These are phyloP conservation scores for Coemansia umbellata DNA, from an alignment of 192 early-diverging fungal species.

Conservation along the genomic window DNA sequence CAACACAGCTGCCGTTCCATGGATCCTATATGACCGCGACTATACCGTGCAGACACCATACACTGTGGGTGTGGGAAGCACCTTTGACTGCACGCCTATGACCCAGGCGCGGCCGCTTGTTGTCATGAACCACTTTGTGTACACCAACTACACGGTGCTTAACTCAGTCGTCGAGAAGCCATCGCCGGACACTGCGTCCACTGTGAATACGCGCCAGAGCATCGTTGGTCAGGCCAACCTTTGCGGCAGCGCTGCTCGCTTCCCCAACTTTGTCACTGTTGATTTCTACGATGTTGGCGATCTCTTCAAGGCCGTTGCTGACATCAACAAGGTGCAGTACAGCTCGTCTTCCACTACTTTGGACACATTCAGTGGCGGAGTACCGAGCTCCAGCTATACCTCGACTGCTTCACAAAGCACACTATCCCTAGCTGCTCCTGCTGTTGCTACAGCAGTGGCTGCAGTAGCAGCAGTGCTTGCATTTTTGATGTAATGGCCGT, in stretches of 20 bases:
- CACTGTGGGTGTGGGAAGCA: slow-evolving; percentile 41
- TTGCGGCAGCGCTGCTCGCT: slow-evolving; percentile 42
- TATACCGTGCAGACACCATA: slow-evolving; percentile 75
- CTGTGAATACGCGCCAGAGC: slow-evolving; percentile 54
- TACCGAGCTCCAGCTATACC: too few species aligned
- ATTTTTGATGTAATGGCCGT: too few species aligned
- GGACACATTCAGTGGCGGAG: too few species aligned
- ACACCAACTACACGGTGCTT: slow-evolving; percentile 35
- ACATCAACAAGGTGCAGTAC: slow-evolving; percentile 54
- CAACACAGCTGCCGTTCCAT: slow-evolving; percentile 54
- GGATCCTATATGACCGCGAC: slow-evolving; percentile 62
- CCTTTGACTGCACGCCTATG: slow-evolving; percentile 53
- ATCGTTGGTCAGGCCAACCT: slow-evolving; percentile 55
- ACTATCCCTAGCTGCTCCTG: too few species aligned
- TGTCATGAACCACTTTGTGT: slow-evolving; percentile 76
- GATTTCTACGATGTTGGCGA: slow-evolving; percentile 71
- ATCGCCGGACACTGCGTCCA: slow-evolving; percentile 45
- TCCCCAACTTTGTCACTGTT: slow-evolving; percentile 68
- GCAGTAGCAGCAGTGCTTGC: too few species aligned
- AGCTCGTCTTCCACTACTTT: slow-evolving; percentile 10
- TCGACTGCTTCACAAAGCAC: too few species aligned
- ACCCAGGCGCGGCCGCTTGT: slow-evolving; percentile 51
- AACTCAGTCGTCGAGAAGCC: slow-evolving; percentile 50
- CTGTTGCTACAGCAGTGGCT: too few species aligned
- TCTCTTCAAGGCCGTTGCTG: slow-evolving; percentile 48